Percentiles rank a stretch among this genome's conserved stretches.
phyloP scores from a whole-genome alignment of 176 grass and related monocot genomes.

The Lolium perenne region DNA sequence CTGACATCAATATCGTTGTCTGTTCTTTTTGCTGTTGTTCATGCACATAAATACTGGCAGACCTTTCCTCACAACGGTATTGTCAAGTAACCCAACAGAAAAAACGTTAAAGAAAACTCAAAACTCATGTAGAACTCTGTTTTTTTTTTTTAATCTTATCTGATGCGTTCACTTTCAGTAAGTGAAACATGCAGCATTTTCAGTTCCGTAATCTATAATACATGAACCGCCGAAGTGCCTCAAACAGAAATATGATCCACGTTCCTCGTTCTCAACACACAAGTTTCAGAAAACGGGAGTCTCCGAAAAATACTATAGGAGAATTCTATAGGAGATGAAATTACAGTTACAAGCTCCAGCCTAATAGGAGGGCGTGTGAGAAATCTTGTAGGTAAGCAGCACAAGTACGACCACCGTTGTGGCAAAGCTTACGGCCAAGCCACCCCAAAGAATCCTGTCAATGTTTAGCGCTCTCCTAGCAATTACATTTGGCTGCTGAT shows the following conservation, averaged over 20 bases:
- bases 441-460: slow-evolving; percentile 65
- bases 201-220: too few species aligned
- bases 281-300: background rate
- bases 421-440: slow-evolving; percentile 56
- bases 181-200: background rate
- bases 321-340: background rate
- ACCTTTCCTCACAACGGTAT: background rate
- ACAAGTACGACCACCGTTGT: slow-evolving; percentile 47
- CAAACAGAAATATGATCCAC: background rate
- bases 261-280: background rate
- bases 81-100: background rate
- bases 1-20: background rate
- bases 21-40: background rate
- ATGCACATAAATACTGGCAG: background rate
- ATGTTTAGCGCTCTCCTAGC: slow-evolving; percentile 32
- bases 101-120: background rate
- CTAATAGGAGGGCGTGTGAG: slow-evolving; percentile 17
- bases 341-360: background rate
- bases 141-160: background rate
- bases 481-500: slow-evolving; percentile 26
- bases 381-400: slow-evolving; percentile 54
- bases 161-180: background rate
- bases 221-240: too few species aligned
- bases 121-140: background rate
- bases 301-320: background rate